These are phyloP conservation scores for Coemansia sp. DNA, from an alignment of 192 early-diverging fungal genomes.

Conservation along the genomic window DNA sequence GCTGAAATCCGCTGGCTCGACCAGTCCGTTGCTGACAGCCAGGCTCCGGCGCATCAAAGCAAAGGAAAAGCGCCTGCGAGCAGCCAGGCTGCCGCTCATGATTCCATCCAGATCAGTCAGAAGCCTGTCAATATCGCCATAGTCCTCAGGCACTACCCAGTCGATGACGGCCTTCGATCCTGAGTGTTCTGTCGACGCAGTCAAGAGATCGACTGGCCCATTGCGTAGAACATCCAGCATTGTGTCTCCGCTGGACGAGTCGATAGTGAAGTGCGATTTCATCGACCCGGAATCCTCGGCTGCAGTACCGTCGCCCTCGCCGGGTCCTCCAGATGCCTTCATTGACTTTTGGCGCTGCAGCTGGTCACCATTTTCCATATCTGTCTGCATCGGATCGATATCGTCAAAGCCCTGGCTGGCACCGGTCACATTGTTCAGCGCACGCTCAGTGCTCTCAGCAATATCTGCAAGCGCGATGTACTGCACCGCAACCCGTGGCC, in stretches of 20 bases:
- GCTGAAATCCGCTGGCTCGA: constrained; percentile 31
- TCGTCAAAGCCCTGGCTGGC: neutral
- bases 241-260: constrained; percentile 34
- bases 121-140: constrained; percentile 40
- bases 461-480: constrained; percentile 40
- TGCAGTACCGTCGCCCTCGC: neutral
- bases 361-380: neutral
- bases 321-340: neutral
- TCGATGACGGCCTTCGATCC: constrained; percentile 42
- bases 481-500: constrained; percentile 33
- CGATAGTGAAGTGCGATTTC: constrained; percentile 15
- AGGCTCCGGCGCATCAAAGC: constrained; percentile 41
- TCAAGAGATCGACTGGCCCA: constrained; percentile 34
- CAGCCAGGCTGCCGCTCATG: constrained; percentile 38
- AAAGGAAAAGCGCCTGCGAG: constrained; percentile 44
- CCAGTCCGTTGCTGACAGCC: constrained; percentile 31
- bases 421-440: neutral
- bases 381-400: too few species aligned
- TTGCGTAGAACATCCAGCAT: constrained; percentile 33
- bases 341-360: constrained; percentile 7
- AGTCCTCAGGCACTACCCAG: constrained; percentile 37
- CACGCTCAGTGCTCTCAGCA: constrained; percentile 25
- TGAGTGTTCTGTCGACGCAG: constrained; percentile 42
- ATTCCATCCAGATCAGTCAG: constrained; percentile 43
- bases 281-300: constrained; percentile 15